Percentiles rank a stretch among this genome's conserved stretches.
Evolutionary conservation across 2,329 filamentous ascomycete genomes (phyloP).

Genomic region (Bipolaris oryzae): DNA sequence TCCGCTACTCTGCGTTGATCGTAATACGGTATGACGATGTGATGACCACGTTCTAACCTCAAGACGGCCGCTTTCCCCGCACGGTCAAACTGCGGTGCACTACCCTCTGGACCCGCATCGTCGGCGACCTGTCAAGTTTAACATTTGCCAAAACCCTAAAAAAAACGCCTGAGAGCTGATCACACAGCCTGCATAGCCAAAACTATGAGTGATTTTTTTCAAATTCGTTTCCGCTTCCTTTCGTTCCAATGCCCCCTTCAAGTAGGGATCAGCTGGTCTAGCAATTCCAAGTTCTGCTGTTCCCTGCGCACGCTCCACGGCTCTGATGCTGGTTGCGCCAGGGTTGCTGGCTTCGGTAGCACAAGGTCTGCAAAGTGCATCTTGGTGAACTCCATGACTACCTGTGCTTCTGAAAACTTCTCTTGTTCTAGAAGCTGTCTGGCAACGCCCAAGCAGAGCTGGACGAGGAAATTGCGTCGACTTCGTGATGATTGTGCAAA

Average conservation of each 20-base stretch:
- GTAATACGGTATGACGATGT: background rate
- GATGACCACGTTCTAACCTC: background rate
- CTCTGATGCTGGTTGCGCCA: conserved; percentile 1
- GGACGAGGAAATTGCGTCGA: conserved; percentile 33
- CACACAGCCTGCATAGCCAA: background rate
- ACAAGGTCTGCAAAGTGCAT: conserved; percentile 42
- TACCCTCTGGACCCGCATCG: conserved; percentile 2
- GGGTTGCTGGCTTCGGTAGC: conserved; percentile 17
- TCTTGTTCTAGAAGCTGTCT: conserved; percentile 39
- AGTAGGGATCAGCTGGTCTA: conserved; percentile 32
- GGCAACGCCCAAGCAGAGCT: conserved; percentile 40
- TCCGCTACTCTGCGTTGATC: background rate
- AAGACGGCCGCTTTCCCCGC: conserved; percentile 1
- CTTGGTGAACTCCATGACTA: conserved; percentile 38
- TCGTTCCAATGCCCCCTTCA: conserved; percentile 12
- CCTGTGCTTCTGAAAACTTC: conserved; percentile 35
- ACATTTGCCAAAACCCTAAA: conserved; percentile 1
- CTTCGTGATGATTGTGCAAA: conserved; percentile 15
- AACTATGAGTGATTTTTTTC: background rate
- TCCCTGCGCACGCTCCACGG: conserved; percentile 17
- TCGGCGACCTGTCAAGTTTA: background rate
- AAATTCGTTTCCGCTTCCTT: background rate
- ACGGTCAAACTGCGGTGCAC: conserved; percentile 10
- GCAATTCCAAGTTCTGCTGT: conserved; percentile 31
- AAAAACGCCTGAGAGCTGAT: background rate